Evolutionary conservation across 169 alveolate species (phyloP).

Genomic region (Plasmodium vivax): DNA sequence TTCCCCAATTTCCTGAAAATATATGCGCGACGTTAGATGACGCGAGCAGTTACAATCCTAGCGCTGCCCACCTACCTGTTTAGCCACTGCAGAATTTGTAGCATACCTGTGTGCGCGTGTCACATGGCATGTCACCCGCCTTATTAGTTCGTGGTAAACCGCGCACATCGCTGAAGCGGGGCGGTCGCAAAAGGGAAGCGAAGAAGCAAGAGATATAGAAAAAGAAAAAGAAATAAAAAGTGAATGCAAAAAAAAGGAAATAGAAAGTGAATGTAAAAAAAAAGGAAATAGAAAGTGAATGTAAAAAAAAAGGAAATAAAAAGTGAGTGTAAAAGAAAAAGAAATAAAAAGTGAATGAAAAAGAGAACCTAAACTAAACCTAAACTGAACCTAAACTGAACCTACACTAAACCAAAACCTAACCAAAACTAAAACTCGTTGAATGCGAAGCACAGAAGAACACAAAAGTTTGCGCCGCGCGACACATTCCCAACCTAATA

Average conservation of each 20-base stretch:
- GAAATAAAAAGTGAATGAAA: too few relatives aligned
- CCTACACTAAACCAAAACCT: too few relatives aligned
- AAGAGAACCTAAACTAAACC: too few relatives aligned
- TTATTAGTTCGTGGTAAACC: neutral
- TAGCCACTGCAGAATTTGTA: neutral
- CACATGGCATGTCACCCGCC: neutral
- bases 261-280: too few relatives aligned
- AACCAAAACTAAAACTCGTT: too few relatives aligned
- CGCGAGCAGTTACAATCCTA: neutral
- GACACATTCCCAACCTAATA: neutral
- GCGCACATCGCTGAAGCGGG: neutral
- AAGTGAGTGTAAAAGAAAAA: too few relatives aligned
- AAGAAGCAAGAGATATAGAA: neutral
- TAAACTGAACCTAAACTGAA: too few relatives aligned
- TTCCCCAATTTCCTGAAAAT: neutral
- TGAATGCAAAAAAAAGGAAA: too few relatives aligned
- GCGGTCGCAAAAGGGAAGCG: neutral
- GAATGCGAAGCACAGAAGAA: neutral
- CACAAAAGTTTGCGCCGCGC: neutral
- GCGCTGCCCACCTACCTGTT: neutral
- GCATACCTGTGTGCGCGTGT: neutral
- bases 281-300: too few relatives aligned
- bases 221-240: neutral
- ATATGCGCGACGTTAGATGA: neutral
- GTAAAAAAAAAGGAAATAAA: too few relatives aligned